These are phyloP conservation scores for Leishmania tropica DNA, from an alignment of 208 protist genomes.

Conservation along the genomic window DNA sequence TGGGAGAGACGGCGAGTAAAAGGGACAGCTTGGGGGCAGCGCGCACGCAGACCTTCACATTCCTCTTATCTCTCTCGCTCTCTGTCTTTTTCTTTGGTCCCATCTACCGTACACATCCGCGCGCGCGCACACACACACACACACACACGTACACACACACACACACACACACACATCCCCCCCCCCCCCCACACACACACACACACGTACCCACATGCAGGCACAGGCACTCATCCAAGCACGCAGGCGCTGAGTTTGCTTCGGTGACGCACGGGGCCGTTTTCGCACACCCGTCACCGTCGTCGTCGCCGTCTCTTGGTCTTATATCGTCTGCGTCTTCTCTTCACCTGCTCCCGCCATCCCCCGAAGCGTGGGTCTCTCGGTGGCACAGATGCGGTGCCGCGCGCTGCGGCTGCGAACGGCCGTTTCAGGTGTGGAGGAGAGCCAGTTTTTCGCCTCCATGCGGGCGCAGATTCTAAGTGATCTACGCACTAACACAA, in stretches of 20 bases:
- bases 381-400: slow-evolving; percentile 10
- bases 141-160: not conserved
- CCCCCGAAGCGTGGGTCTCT: not conserved
- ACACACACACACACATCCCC: too few relatives aligned
- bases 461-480: slow-evolving; percentile 48
- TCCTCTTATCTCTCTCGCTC: not conserved
- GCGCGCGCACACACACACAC: not conserved
- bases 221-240: not conserved
- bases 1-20: not conserved
- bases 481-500: slow-evolving; percentile 49
- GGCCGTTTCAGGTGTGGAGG: slow-evolving; percentile 38
- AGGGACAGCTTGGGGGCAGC: not conserved
- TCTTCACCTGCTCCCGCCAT: not conserved
- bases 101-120: not conserved
- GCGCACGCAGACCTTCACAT: not conserved
- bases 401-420: slow-evolving; percentile 11
- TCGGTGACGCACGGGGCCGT: not conserved
- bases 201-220: not conserved
- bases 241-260: not conserved
- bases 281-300: not conserved
- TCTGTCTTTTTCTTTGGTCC: not conserved
- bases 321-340: not conserved
- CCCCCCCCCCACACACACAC: too few relatives aligned
- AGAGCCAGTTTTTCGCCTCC: slow-evolving; percentile 41
- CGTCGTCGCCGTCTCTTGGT: not conserved